Base-by-base conservation (phyloP, 352 stramenopile species). In the Pythium oligandrum region DNA sequence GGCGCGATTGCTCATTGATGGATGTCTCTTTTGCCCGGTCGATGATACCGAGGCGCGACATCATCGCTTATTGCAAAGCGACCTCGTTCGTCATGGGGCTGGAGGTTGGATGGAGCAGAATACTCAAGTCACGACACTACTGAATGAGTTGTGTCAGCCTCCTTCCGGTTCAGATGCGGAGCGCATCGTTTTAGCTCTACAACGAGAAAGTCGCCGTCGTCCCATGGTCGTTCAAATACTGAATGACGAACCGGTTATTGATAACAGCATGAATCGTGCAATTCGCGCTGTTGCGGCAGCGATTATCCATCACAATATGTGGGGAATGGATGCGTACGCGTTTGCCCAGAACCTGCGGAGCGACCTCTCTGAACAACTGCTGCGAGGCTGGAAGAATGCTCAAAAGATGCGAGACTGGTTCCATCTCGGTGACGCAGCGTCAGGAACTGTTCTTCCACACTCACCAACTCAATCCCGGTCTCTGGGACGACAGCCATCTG, bases 371-470 rank as follows among this genome's bases (percentile, higher is more conserved):
- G 71, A 88, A 12, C 73, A 89, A 52, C 61, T 93, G 4, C 57
- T 86, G 31, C 73, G 70, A 9, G 78, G 75, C 2, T 92, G 81
- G 83, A 89, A 88, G 40, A 92, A 91, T 50, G 83, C 83, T 2
- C 83, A 93, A 46, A 93, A 93, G 44, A 93, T 93, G 81, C 68
- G 83, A 6, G 77, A 90, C 38, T 93, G 83, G 83, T 93, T 93
- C 57, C 78, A 92, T 56, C 53, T 92, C 1, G 83, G 83, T 3
- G 83, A 93, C 50, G 83, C 83, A 26, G 77, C 76, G 17, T 26
- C 17, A 26, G 17, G 17, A 26, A 26, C 17, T 26, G 17, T 26
- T 26, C 17, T 26, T 26, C 17, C 17, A 26, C 17, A 26, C 17
- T 26, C 17, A 26, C 17, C 17, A 26, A 26, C 17, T 26, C 17